Evolutionary conservation across 768 basidiomycete species (phyloP), one percentile per base, ranked within the genome.

Genomic region (Sporobolomyces pararoseus): DNA sequence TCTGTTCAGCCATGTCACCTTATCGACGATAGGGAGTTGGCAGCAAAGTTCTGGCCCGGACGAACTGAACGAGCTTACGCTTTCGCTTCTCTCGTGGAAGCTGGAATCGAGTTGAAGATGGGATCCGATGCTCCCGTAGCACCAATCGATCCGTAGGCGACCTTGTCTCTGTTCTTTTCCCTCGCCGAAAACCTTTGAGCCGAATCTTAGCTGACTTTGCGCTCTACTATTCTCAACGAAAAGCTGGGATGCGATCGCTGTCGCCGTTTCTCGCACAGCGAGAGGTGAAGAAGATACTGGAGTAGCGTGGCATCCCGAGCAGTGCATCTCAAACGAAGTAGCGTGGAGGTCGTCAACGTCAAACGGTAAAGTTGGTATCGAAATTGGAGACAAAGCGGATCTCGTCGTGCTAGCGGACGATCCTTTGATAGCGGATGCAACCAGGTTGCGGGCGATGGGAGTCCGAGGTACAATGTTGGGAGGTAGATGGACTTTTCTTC

Each of bases 61-160:
- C 16, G 75, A 16, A 74, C 73, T 39, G 63, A 66, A 25, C 51
- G 76, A 17, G 76, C 77, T 16, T 78, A 66, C 46, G 54, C 76
- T 3, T 77, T 74, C 60, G 44, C 52, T 17, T 53, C 65, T 0
- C 65, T 78, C 16, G 63, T 61, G 17, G 68, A 76, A 47, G 68
- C 70, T 2, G 77, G 76, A 17, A 63, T 75, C 35, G 59, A 70
- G 27, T 58, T 78, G 32, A 68, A 64, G n/a, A 47, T 78, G 50
- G 77, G 77, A 2, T 75, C 72, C 23, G 77, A 78, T 57, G 71
- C 73, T 2, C 77, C 76, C 1, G 72, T 78, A 23, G 72, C 76
- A 9, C 70, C 63, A 5, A 60, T 77, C 9, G 72, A 77, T 34
- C 77, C 77, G 55, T 77, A 35, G 14, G 67, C 32, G 13, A 21